Evolutionary conservation across 164 flowering plant species (phyloP), one percentile per base, ranked within the genome.

Genomic region (Stephania japonica): DNA sequence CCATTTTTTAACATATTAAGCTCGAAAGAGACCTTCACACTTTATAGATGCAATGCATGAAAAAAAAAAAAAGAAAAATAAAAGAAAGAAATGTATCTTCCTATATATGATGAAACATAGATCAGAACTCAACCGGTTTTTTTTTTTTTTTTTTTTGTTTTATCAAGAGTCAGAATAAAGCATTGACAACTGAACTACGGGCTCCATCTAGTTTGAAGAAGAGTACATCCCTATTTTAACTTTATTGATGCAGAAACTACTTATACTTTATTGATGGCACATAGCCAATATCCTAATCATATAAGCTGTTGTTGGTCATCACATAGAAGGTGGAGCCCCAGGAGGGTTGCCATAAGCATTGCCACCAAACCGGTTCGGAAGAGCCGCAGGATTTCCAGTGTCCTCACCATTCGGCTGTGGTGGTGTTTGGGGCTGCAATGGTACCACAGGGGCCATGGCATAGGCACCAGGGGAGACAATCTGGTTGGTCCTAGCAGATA

Each of bases 391-490:
- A 70, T 82, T 38, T 79, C 83, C 3, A 18, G 72, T 11, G 70
- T 81, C 12, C n/a, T n/a, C n/a, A 72, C 80, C 8, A 49, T 76
- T 43, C 77, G 92, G 97, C 72, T 89, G 94, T n/a, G 94, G 85
- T 8, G 98, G n/a, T n/a, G n/a, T n/a, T n/a, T n/a, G n/a, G n/a
- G n/a, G n/a, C n/a, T n/a, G n/a, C n/a, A n/a, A n/a, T n/a, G n/a
- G 81, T 74, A 90, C 67, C 32, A 89, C 74, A 43, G 94, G 83
- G 66, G 86, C 92, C 90, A 85, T 81, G 0, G 92, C 80, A 6
- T 87, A 86, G 74, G 82, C 87, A 79, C 84, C 86, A 14, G 87
- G 72, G 72, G 85, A 87, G 73, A 78, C 86, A 25, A 84, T 96
- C 82, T 85, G 94, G 62, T 81, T 81, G 32, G 56, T 80, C 38